Conservation (phyloP, 345 rosid species). For the Eucalyptus marginata region DNA sequence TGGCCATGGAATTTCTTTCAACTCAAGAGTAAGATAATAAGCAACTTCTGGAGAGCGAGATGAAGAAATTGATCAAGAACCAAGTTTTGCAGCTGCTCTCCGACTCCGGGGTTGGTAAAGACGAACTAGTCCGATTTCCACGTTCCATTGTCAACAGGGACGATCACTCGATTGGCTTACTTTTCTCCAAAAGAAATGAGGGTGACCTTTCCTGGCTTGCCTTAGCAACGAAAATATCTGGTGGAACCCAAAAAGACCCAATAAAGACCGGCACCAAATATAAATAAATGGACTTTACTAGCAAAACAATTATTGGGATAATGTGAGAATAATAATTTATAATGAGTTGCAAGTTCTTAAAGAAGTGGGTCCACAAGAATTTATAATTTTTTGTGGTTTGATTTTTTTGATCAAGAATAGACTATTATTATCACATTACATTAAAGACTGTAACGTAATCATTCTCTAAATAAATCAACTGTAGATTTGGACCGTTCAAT, state of each 20-base stretch:
- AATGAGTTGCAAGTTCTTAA: no score
- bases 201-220: not conserved
- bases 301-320: no score
- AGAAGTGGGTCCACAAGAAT: no score
- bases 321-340: no score
- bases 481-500: rapidly evolving
- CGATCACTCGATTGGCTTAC: not conserved
- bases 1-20: not conserved
- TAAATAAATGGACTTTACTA: no score
- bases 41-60: not conserved
- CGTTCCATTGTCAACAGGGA: not conserved
- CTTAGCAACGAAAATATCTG: not conserved
- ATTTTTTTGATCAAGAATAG: no score
- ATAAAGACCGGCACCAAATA: no score
- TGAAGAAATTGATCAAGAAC: not conserved
- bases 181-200: not conserved
- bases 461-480: not conserved
- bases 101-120: not conserved
- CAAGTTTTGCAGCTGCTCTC: not conserved
- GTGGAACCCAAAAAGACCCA: not conserved
- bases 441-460: no score
- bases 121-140: not conserved
- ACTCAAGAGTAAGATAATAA: not conserved
- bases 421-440: no score
- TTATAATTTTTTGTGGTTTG: no score